Percentiles rank a stretch among this genome's conserved stretches.
Evolutionary conservation across 2,329 filamentous ascomycete genomes (phyloP).

Genomic region (Alternaria solani): DNA sequence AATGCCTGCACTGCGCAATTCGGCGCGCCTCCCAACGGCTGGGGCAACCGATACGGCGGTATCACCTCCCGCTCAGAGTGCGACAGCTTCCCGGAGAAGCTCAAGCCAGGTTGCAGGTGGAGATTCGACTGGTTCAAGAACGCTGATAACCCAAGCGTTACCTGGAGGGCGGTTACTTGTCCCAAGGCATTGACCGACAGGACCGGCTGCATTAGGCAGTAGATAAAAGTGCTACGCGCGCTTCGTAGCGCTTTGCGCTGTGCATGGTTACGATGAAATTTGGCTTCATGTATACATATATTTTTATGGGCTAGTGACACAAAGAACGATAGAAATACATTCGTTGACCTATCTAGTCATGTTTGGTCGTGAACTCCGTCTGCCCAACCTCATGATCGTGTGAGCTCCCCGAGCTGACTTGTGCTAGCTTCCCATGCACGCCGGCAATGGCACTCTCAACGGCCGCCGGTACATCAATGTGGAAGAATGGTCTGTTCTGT

Average conservation of each 20-base stretch:
- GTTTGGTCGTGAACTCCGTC: conserved; percentile 24
- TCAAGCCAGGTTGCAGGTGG: conserved; percentile 50
- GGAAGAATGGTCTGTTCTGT: conserved; percentile 90
- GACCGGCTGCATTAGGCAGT: conserved; percentile 37
- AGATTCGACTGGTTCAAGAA: conserved; percentile 49
- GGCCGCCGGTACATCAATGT: conserved; percentile 88
- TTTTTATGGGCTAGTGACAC: conserved; percentile 4
- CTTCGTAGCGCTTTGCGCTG: neutral
- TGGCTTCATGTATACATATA: conserved; percentile 1
- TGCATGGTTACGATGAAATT: neutral
- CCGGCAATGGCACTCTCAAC: conserved; percentile 87
- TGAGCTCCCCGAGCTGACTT: conserved; percentile 29
- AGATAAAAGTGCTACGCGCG: neutral
- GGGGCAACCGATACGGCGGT: conserved; percentile 48
- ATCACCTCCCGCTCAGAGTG: conserved; percentile 43
- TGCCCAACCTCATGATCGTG: conserved; percentile 17
- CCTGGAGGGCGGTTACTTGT: conserved; percentile 46
- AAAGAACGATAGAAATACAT: neutral
- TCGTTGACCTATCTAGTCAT: conserved; percentile 13
- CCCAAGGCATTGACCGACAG: conserved; percentile 44
- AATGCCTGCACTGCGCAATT: conserved; percentile 47
- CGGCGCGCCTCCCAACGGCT: conserved; percentile 44
- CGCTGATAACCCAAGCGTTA: conserved; percentile 45
- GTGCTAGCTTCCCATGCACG: conserved; percentile 59
- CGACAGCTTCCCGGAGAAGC: conserved; percentile 45